A percentile compares a stretch with the other conserved stretches of the same genome.
These are phyloP conservation scores for Phytophthora megakarya DNA, from an alignment of 352 stramenopile species.

Conservation along the genomic window DNA sequence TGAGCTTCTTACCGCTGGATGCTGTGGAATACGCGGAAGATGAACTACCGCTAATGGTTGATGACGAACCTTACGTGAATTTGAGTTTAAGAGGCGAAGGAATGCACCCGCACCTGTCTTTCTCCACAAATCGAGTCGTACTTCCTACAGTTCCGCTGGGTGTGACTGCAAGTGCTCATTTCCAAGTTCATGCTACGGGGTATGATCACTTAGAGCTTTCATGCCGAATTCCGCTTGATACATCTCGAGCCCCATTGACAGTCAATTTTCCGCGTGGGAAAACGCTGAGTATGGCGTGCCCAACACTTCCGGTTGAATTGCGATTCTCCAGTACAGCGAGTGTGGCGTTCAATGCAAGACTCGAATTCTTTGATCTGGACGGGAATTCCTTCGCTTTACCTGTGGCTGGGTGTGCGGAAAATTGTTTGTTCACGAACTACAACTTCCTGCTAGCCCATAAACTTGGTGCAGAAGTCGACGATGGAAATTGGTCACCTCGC, in stretches of 20 bases:
- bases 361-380: slow-evolving; percentile 94
- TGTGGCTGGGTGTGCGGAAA: slow-evolving; percentile 89
- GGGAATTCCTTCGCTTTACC: slow-evolving; percentile 86
- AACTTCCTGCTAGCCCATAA: slow-evolving; percentile 72
- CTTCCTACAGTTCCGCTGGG: slow-evolving; percentile 91
- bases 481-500: slow-evolving; percentile 2
- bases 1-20: slow-evolving; percentile 88
- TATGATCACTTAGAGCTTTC: slow-evolving; percentile 93
- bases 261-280: slow-evolving; percentile 91
- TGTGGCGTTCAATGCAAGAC: slow-evolving; percentile 89
- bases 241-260: slow-evolving; percentile 76
- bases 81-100: slow-evolving; percentile 80
- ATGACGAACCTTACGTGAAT: slow-evolving; percentile 81
- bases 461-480: slow-evolving; percentile 20
- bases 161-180: slow-evolving; percentile 58
- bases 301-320: slow-evolving; percentile 84
- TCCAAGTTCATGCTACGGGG: slow-evolving; percentile 87
- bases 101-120: slow-evolving; percentile 92
- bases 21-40: slow-evolving; percentile 79
- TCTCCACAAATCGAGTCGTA: slow-evolving; percentile 83
- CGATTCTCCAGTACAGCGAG: slow-evolving; percentile 81
- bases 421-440: slow-evolving; percentile 92
- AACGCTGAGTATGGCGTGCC: slow-evolving; percentile 81
- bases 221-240: slow-evolving; percentile 78
- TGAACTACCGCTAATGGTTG: slow-evolving; percentile 73